Conservation (phyloP, 2,329 filamentous ascomycete species). For the Trichophyton benhamiae region DNA sequence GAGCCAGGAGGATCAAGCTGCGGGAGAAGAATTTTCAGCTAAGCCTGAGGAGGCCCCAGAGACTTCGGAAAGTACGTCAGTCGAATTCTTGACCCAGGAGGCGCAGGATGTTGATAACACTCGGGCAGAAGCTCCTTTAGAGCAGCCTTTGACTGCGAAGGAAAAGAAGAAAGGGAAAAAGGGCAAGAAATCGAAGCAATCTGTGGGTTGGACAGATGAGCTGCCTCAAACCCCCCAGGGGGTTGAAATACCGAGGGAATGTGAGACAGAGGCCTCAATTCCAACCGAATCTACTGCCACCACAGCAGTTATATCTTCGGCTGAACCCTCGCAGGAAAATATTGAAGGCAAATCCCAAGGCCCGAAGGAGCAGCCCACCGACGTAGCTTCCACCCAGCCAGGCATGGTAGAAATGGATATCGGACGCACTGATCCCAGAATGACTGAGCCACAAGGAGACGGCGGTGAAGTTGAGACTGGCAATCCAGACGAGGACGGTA, state of each 20-base stretch:
- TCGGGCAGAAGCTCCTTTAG: neutral
- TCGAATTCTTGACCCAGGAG: neutral
- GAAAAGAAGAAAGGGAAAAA: constrained; percentile 40
- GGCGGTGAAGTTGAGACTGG: neutral
- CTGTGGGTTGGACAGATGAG: constrained; percentile 6
- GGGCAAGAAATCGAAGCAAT: constrained; percentile 26
- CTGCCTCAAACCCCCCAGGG: neutral
- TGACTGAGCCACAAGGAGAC: neutral
- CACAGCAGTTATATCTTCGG: neutral
- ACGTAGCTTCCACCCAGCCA: neutral
- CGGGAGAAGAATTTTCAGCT: constrained; percentile 10
- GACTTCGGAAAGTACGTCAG: neutral
- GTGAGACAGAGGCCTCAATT: neutral
- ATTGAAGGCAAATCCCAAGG: neutral
- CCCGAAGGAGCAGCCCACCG: neutral
- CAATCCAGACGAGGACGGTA: constrained; percentile 30
- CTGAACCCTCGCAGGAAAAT: neutral
- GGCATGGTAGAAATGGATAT: neutral
- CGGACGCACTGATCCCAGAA: neutral
- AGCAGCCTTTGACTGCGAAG: constrained; percentile 12
- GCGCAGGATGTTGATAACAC: neutral
- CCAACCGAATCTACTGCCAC: neutral
- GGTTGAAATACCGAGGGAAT: neutral
- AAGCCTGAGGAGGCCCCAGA: neutral
- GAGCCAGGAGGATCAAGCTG: constrained; percentile 4